A percentile compares a stretch with the other conserved stretches of the same genome.
Conservation (phyloP, 495 filamentous ascomycete genomes). For the Halenospora varia region DNA sequence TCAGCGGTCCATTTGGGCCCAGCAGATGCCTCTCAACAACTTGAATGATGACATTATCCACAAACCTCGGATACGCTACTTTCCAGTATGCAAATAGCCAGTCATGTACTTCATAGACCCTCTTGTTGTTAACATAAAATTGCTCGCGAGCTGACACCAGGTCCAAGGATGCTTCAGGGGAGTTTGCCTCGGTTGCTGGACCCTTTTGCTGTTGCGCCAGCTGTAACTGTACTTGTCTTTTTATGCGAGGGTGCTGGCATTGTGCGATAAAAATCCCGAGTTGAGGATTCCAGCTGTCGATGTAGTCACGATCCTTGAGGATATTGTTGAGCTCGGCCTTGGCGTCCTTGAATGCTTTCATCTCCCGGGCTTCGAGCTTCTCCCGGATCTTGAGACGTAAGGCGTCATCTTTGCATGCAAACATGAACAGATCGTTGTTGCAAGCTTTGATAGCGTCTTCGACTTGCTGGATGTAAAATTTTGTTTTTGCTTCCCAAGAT, state of each 20-base stretch:
- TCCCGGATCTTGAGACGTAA: conserved; percentile 12
- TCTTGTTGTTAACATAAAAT: conserved; percentile 5
- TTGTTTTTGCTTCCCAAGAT: conserved; percentile 7
- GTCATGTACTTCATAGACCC: conserved; percentile 1
- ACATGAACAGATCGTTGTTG: conserved; percentile 10
- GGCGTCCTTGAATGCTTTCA: conserved; percentile 6
- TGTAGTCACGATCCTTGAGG: conserved; percentile 10
- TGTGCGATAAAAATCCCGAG: not conserved
- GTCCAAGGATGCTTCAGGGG: not conserved
- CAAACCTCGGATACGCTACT: conserved; percentile 4
- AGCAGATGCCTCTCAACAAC: not conserved
- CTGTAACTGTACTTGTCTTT: conserved; percentile 4
- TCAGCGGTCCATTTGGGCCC: not conserved
- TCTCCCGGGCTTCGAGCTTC: conserved; percentile 5
- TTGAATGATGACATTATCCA: not conserved
- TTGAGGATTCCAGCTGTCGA: conserved; percentile 15
- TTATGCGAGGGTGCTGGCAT: conserved; percentile 2
- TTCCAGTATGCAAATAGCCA: conserved; percentile 5
- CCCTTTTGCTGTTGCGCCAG: not conserved
- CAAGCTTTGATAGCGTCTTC: conserved; percentile 11
- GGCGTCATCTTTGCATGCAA: conserved; percentile 3
- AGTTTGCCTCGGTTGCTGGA: not conserved
- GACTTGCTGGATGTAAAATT: conserved; percentile 5
- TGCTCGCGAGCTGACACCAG: not conserved
- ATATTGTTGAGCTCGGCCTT: conserved; percentile 6